These are phyloP conservation scores for Achlya hypogyna DNA, from an alignment of 352 stramenopile species.

Conservation along the genomic window DNA sequence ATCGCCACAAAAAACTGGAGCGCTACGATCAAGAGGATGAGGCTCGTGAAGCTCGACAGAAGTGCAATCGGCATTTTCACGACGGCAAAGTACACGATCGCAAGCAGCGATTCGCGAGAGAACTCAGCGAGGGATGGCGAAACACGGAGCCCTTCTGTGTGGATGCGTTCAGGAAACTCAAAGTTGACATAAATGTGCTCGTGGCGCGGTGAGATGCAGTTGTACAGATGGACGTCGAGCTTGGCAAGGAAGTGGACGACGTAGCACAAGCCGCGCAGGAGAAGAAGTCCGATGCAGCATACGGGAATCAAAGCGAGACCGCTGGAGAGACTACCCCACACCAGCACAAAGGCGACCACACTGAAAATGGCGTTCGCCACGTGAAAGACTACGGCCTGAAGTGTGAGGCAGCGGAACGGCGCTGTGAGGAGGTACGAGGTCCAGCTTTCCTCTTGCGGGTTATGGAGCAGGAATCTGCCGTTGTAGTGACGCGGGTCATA, in stretches of 20 bases:
- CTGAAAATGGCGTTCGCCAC: constrained; percentile 55
- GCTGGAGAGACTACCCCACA: constrained; percentile 33
- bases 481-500: neutral
- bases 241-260: constrained; percentile 45
- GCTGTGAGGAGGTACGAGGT: neutral
- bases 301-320: constrained; percentile 38
- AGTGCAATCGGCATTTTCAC: constrained; percentile 52
- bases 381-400: constrained; percentile 32
- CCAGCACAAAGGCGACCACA: constrained; percentile 35
- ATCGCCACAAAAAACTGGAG: constrained; percentile 26
- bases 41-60: constrained; percentile 34
- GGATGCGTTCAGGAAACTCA: constrained; percentile 31
- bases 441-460: constrained; percentile 22
- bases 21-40: constrained; percentile 36
- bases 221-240: constrained; percentile 53
- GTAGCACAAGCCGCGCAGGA: constrained; percentile 41
- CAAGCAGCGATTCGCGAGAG: constrained; percentile 50
- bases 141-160: constrained; percentile 32
- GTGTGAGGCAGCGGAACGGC: constrained; percentile 4
- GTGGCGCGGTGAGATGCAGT: constrained; percentile 36
- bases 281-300: constrained; percentile 54
- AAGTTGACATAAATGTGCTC: constrained; percentile 43
- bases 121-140: constrained; percentile 41
- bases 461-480: constrained; percentile 6
- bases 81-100: constrained; percentile 48